Evolutionary conservation across 805 yeast genomes (phyloP), one percentile per base, ranked within the genome.

Genomic region (Kazachstania martiniae): DNA sequence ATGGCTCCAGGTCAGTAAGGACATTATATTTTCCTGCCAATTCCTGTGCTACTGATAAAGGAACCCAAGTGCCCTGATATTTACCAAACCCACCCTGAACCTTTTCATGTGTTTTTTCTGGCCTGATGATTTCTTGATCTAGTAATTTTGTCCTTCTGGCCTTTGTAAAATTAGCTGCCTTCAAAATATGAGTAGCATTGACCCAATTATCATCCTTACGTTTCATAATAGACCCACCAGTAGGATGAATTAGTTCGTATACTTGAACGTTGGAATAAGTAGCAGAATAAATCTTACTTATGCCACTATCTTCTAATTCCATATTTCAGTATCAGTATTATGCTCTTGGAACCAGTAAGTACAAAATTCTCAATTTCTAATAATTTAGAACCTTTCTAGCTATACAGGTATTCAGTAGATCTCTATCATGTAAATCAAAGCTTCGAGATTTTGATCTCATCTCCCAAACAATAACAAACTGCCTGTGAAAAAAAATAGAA

Each of bases 31-130:
- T 74, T 31, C 63, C 62, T 1, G 89, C 84, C 35, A 84, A 68
- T 40, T 68, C 72, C 17, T 63, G 58, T 1, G 95, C 96, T 31
- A 82, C 72, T 5, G 68, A 74, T 40, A 83, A 58, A 0, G 96
- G 96, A 7, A 87, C 87, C 95, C 95, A 87, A 2, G 96, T 87
- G 12, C 95, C 96, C 57, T 89, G 97, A 57, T 86, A 89, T 51
- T 87, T 78, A 33, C 97, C 97, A 53, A 86, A 87, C 3, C 97
- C 97, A 40, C 97, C 97, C 57, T 87, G 97, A 15, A 87, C 85
- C 55, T 89, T 89, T 49, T 87, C 95, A 54, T 87, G 96, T 13
- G 66, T 59, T 4, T 94, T 94, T 26, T 70, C 13, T n/a, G 21
- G 12, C n/a, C n/a, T 71, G 51, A 89, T 95, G n/a, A 89, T 94